Evolutionary conservation across 495 filamentous ascomycete genomes (phyloP).

Genomic region (Peziza echinospora): DNA sequence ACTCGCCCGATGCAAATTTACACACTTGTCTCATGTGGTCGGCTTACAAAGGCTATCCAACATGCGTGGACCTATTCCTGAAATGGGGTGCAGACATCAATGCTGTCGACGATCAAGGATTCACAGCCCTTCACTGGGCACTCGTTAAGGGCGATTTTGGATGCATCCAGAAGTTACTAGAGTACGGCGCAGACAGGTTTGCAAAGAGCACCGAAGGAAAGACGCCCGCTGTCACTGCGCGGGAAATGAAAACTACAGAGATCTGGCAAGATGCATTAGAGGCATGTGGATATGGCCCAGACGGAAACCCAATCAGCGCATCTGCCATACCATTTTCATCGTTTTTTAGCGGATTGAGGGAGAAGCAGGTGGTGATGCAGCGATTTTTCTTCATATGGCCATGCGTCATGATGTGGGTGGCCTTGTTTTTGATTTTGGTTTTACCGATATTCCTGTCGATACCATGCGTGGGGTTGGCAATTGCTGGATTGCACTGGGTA

Average conservation of each 20-base stretch:
- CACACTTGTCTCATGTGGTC: conserved; percentile 97
- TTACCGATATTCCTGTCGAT: conserved; percentile 54
- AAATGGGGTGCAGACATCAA: conserved; percentile 91
- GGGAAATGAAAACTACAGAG: conserved; percentile 67
- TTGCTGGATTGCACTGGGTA: conserved; percentile 56
- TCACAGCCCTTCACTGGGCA: conserved; percentile 90
- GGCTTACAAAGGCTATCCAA: conserved; percentile 83
- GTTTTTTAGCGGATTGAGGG: conserved; percentile 30
- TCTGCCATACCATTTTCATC: conserved; percentile 3
- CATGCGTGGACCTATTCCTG: conserved; percentile 77
- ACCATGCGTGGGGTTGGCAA: conserved; percentile 41
- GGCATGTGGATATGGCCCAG: conserved; percentile 63
- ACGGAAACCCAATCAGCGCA: conserved; percentile 44
- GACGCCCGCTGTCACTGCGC: conserved; percentile 58
- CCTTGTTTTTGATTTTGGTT: conserved; percentile 48
- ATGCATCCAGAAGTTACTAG: conserved; percentile 76
- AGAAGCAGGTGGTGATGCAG: conserved; percentile 49
- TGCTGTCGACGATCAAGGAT: conserved; percentile 69
- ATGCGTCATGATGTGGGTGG: conserved; percentile 46
- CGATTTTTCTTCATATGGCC: conserved; percentile 88
- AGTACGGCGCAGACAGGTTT: conserved; percentile 85
- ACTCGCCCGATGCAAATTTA: conserved; percentile 64
- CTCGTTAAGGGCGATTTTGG: conserved; percentile 71
- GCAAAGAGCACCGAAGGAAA: conserved; percentile 71
- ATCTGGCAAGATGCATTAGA: conserved; percentile 68